Conservation (phyloP, 1,139 yeast species). For the Saccharomyces hybrid region DNA sequence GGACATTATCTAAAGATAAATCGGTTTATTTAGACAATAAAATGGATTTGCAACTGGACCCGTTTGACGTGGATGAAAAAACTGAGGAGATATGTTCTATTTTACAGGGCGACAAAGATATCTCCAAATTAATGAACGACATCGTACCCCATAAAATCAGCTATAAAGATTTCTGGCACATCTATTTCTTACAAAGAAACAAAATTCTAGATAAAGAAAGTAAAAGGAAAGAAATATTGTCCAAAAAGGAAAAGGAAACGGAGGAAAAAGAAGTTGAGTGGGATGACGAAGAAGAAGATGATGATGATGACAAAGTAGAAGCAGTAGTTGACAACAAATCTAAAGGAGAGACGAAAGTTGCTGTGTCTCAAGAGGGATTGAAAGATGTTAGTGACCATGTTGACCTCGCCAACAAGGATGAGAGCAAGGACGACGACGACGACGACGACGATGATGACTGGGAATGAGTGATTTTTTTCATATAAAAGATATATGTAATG, state of each 20-base stretch:
- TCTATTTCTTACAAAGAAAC: conserved; percentile 53
- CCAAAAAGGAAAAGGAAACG: conserved; percentile 12
- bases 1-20: conserved; percentile 42
- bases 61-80: conserved; percentile 42
- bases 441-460: conserved; percentile 50
- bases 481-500: background rate
- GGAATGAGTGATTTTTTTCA: conserved; percentile 35
- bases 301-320: conserved; percentile 25
- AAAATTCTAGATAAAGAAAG: conserved; percentile 56
- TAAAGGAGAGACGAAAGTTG: background rate
- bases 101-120: conserved; percentile 45
- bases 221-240: conserved; percentile 54
- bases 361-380: background rate
- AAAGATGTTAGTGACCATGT: background rate
- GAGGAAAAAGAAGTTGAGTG: conserved; percentile 22
- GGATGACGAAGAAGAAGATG: conserved; percentile 29
- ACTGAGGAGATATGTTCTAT: conserved; percentile 47
- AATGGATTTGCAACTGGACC: conserved; percentile 28
- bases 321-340: background rate
- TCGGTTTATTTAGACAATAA: conserved; percentile 38
- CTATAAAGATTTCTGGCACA: conserved; percentile 65
- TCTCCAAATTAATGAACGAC: conserved; percentile 51
- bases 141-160: conserved; percentile 60
- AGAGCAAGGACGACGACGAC: conserved; percentile 8
- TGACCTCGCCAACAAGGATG: conserved; percentile 7